Conservation (phyloP, 805 yeast species). For the Tetrapisispora arboricola region DNA sequence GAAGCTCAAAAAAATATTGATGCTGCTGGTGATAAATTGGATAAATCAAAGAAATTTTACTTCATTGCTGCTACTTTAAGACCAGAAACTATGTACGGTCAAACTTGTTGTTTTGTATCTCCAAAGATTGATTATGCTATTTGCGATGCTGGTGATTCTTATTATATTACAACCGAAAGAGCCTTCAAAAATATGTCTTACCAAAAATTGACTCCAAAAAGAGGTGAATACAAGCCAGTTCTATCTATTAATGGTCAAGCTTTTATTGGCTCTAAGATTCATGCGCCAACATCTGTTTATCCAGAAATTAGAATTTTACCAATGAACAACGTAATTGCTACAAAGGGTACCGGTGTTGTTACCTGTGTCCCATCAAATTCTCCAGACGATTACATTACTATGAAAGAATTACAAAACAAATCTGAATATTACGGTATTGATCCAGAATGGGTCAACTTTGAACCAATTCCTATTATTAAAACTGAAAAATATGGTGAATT, state of each 20-base stretch:
- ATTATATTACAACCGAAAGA: slow-evolving; percentile 82
- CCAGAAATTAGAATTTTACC: slow-evolving; percentile 76
- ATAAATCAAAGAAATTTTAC: slow-evolving; percentile 52
- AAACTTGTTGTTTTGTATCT: slow-evolving; percentile 94
- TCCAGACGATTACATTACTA: slow-evolving; percentile 91
- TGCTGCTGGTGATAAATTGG: slow-evolving; percentile 25
- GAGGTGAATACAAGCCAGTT: slow-evolving; percentile 65
- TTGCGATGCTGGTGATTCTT: slow-evolving; percentile 70
- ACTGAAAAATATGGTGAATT: slow-evolving; percentile 83
- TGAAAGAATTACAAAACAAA: slow-evolving; percentile 73
- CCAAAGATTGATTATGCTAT: slow-evolving; percentile 90
- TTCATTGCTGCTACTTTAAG: slow-evolving; percentile 94
- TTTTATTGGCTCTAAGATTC: slow-evolving; percentile 77
- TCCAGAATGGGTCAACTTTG: slow-evolving; percentile 74
- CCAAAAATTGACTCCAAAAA: slow-evolving; percentile 82
- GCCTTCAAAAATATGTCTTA: slow-evolving; percentile 96
- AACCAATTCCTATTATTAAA: slow-evolving; percentile 60
- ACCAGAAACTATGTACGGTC: slow-evolving; percentile 99
- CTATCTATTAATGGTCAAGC: slow-evolving; percentile 55
- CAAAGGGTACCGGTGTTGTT: slow-evolving; percentile 98
- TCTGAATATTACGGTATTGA: slow-evolving; percentile 83
- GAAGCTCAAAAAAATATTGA: slow-evolving; percentile 32
- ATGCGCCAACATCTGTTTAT: slow-evolving; percentile 71
- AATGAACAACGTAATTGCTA: slow-evolving; percentile 92
- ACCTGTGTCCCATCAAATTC: slow-evolving; percentile 99